phyloP scores from a whole-genome alignment of 2,329 filamentous ascomycete genomes.

The Tympanopsis confertula region DNA sequence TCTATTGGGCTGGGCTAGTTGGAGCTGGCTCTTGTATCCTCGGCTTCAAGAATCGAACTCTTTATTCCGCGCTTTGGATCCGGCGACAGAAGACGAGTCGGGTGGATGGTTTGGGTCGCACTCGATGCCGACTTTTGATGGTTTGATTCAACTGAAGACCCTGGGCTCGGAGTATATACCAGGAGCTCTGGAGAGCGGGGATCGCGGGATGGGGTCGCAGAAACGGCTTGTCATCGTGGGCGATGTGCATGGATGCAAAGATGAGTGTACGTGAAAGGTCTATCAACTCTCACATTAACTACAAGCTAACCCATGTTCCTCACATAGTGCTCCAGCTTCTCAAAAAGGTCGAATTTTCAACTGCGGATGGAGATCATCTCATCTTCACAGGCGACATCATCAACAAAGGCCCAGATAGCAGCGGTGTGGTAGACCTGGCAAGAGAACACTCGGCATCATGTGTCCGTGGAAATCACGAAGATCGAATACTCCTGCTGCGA shows the following conservation, averaged over 20 bases:
- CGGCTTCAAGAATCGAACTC: constrained; percentile 4
- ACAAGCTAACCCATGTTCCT: background rate
- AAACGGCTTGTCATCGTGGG: constrained; percentile 48
- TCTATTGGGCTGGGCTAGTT: background rate
- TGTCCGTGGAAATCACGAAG: constrained; percentile 58
- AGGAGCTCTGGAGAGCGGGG: constrained; percentile 15
- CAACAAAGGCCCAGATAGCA: constrained; percentile 51
- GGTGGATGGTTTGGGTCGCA: constrained; percentile 32
- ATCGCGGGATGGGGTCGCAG: constrained; percentile 12
- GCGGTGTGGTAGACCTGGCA: constrained; percentile 45
- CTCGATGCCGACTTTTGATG: constrained; percentile 8
- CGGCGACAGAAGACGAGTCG: constrained; percentile 10
- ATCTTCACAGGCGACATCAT: constrained; percentile 45
- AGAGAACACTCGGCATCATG: constrained; percentile 44
- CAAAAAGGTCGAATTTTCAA: constrained; percentile 38
- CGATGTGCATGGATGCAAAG: constrained; percentile 54
- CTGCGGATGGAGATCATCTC: constrained; percentile 34
- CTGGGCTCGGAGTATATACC: constrained; percentile 7
- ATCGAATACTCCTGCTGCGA: constrained; percentile 45
- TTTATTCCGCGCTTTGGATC: constrained; percentile 17
- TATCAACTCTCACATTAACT: too few relatives aligned
- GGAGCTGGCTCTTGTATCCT: background rate
- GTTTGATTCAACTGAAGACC: background rate
- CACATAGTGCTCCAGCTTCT: constrained; percentile 33
- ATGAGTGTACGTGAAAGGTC: constrained; percentile 29